Evolutionary conservation across 2,329 filamentous ascomycete genomes (phyloP).

Genomic region (Claviceps purpurea): DNA sequence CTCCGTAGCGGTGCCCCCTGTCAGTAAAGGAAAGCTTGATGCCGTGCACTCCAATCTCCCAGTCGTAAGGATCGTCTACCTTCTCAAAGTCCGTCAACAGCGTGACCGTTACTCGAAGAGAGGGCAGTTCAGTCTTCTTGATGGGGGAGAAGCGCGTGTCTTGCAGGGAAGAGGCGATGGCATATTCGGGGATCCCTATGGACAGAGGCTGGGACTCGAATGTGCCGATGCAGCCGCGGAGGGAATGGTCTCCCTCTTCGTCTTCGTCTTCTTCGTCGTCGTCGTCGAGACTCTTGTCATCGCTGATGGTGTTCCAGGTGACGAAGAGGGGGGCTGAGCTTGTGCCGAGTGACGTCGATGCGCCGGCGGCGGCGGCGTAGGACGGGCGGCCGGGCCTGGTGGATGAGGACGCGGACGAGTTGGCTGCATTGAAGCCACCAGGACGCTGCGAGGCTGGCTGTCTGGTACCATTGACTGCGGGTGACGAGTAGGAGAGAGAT

Average conservation of each 20-base stretch:
- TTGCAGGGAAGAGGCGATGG: slow-evolving; percentile 60
- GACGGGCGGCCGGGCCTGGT: slow-evolving; percentile 27
- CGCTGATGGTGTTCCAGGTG: slow-evolving; percentile 68
- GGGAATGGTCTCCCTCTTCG: slow-evolving; percentile 30
- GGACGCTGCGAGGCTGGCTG: slow-evolving; percentile 18
- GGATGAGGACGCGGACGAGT: slow-evolving; percentile 20
- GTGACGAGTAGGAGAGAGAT: slow-evolving; percentile 7
- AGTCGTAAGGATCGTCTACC: slow-evolving; percentile 61
- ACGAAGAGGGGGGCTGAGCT: slow-evolving; percentile 70
- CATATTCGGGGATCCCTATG: slow-evolving; percentile 63
- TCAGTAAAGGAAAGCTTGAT: slow-evolving; percentile 76
- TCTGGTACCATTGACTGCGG: slow-evolving; percentile 15
- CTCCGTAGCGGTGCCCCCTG: slow-evolving; percentile 58
- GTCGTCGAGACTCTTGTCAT: slow-evolving; percentile 6
- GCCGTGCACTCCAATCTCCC: slow-evolving; percentile 77
- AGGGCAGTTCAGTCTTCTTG: slow-evolving; percentile 37
- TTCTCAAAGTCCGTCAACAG: slow-evolving; percentile 78
- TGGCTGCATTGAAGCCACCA: slow-evolving; percentile 8
- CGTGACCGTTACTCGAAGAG: slow-evolving; percentile 56
- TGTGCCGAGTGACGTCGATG: slow-evolving; percentile 22
- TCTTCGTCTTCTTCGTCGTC: slow-evolving; percentile 9
- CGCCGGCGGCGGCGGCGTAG: slow-evolving; percentile 25
- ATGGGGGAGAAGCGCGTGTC: slow-evolving; percentile 51
- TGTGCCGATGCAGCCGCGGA: slow-evolving; percentile 93
- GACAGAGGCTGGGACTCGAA: slow-evolving; percentile 68